phyloP scores from a whole-genome alignment of 345 rosid species.

The Rhizophora mangle region DNA sequence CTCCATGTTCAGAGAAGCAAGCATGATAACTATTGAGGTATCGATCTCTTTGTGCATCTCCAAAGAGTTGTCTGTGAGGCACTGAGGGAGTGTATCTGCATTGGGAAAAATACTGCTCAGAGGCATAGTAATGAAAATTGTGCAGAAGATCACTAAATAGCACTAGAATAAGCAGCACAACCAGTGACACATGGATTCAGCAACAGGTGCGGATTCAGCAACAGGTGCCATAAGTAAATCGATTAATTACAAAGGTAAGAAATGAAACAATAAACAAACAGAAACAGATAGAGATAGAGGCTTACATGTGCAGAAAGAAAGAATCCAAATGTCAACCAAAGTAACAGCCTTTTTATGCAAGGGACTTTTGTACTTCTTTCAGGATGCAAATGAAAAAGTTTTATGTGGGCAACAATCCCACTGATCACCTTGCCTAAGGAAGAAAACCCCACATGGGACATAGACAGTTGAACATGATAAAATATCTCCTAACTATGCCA shows the following conservation, averaged over 20 bases:
- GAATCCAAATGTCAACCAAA: background rate
- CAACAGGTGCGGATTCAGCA: background rate
- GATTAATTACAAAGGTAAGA: background rate
- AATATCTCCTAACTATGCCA: background rate
- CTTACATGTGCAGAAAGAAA: background rate
- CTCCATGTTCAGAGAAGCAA: constrained; percentile 64
- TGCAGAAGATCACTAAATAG: background rate
- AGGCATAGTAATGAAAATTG: constrained; percentile 7
- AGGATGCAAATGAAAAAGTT: background rate
- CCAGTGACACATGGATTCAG: background rate
- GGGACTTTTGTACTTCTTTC: background rate
- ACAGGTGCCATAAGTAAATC: background rate
- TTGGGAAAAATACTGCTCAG: constrained; percentile 12
- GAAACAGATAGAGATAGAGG: background rate
- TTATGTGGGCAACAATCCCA: background rate
- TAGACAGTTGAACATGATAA: background rate
- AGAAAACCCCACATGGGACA: background rate
- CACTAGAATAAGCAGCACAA: constrained; percentile 1
- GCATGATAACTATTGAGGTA: constrained; percentile 47
- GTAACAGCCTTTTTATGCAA: background rate
- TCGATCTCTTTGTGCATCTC: constrained; percentile 53
- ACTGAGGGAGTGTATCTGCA: constrained; percentile 70
- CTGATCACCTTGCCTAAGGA: background rate
- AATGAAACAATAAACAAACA: background rate
- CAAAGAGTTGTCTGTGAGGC: constrained; percentile 74